Conservation (phyloP, 177 flowering plant genomes). For the Vitis hybrid region DNA sequence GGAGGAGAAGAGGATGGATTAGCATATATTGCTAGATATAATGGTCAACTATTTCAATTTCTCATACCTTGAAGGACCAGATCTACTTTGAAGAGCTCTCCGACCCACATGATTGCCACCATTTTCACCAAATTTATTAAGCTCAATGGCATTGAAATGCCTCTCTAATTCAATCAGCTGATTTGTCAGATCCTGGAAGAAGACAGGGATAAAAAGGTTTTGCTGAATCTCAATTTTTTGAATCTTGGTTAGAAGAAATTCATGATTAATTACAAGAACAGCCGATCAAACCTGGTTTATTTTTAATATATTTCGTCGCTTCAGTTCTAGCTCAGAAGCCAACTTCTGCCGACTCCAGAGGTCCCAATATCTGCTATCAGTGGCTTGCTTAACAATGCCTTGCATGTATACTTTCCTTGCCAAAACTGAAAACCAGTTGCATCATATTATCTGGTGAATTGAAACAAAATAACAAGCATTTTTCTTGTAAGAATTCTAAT, state of each 20-base stretch:
- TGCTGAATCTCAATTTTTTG: neutral
- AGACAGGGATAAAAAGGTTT: neutral
- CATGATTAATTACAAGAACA: neutral
- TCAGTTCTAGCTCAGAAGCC: constrained; percentile 82
- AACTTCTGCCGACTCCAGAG: constrained; percentile 82
- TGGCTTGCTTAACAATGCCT: constrained; percentile 79
- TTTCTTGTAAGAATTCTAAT: too few species aligned
- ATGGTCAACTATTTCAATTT: neutral
- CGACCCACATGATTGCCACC: constrained; percentile 28
- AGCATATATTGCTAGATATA: neutral
- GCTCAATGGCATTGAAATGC: constrained; percentile 84
- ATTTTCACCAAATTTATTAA: constrained; percentile 67
- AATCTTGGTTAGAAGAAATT: neutral
- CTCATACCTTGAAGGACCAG: constrained; percentile 62
- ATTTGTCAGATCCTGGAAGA: constrained; percentile 65
- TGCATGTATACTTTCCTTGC: constrained; percentile 71
- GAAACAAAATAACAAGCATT: neutral
- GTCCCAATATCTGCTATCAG: constrained; percentile 75
- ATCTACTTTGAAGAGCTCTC: constrained; percentile 33
- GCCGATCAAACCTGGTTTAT: constrained; percentile 54
- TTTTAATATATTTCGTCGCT: constrained; percentile 46
- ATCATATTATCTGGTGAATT: neutral
- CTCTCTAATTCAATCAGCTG: constrained; percentile 79
- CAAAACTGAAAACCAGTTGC: constrained; percentile 46
- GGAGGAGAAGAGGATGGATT: too few species aligned